These are phyloP conservation scores for Podospora bellae-mahoneyi DNA, from an alignment of 495 filamentous ascomycete species.

Conservation along the genomic window DNA sequence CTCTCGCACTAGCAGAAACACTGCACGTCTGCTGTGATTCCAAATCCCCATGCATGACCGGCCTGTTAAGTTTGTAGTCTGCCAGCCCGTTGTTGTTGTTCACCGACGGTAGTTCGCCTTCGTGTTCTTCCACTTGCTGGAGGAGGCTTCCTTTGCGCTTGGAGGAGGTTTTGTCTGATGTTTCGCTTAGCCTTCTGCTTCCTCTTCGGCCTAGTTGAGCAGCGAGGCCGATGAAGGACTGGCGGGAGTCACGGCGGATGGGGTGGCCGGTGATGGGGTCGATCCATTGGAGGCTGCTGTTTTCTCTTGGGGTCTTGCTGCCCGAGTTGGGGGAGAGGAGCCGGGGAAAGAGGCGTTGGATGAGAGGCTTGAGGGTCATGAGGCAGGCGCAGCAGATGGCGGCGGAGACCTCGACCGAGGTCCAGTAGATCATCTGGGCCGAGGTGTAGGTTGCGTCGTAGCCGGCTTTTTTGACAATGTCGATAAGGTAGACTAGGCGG, in stretches of 20 bases:
- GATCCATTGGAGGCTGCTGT: constrained; percentile 25
- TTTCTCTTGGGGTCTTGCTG: neutral
- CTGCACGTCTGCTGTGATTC: constrained; percentile 5
- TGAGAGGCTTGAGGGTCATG: constrained; percentile 34
- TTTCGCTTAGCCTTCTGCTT: neutral
- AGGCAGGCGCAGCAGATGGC: constrained; percentile 31
- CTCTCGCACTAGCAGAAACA: constrained; percentile 5
- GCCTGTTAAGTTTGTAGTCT: neutral
- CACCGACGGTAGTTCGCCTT: neutral
- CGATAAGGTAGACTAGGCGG: constrained; percentile 27
- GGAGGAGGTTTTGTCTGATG: neutral
- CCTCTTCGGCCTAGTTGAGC: neutral
- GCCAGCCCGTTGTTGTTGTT: neutral
- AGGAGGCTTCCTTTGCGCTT: constrained; percentile 7
- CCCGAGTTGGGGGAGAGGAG: constrained; percentile 18
- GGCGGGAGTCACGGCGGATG: neutral
- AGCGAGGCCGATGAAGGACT: neutral
- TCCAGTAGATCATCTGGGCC: constrained; percentile 32
- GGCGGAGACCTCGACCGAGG: constrained; percentile 30
- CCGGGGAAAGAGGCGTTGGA: constrained; percentile 27
- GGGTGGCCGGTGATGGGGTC: constrained; percentile 17
- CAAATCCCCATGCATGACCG: neutral
- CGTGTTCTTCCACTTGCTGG: constrained; percentile 14
- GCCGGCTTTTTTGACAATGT: constrained; percentile 6
- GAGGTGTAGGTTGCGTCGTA: constrained; percentile 27